phyloP scores from a whole-genome alignment of 1,284 basidiomycete species.

The Trichosporon sp. region DNA sequence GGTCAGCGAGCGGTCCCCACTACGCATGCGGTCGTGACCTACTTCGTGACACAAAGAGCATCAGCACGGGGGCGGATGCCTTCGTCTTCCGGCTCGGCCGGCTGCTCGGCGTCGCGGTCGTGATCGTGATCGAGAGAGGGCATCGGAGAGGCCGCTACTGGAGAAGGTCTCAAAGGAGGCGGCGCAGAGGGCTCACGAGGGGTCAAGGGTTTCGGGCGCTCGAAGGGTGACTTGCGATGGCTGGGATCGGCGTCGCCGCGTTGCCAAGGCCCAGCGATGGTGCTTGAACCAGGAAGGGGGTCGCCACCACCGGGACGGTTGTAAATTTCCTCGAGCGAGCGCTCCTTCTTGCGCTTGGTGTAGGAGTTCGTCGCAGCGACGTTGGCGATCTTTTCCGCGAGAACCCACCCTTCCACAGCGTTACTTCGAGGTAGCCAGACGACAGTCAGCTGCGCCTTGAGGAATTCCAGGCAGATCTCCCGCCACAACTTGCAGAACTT shows the following conservation, averaged over 20 bases:
- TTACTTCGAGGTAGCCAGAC: constrained; percentile 42
- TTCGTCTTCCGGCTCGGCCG: constrained; percentile 15
- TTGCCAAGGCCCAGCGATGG: constrained; percentile 41
- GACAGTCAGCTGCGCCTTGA: constrained; percentile 38
- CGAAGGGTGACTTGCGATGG: constrained; percentile 30
- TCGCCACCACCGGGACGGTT: constrained; percentile 34
- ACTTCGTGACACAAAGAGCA: constrained; percentile 42
- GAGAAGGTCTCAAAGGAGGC: neutral
- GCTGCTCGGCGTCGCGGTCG: neutral
- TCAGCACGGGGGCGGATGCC: constrained; percentile 22
- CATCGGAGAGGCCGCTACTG: neutral
- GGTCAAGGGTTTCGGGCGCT: constrained; percentile 25
- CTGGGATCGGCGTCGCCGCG: constrained; percentile 43
- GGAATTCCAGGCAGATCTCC: constrained; percentile 37
- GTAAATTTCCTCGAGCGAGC: constrained; percentile 31
- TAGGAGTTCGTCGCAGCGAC: constrained; percentile 43
- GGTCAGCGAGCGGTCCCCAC: no score
- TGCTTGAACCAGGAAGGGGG: constrained; percentile 30
- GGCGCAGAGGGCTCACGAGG: neutral
- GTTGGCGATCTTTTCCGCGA: constrained; percentile 45
- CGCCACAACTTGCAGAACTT: constrained; percentile 41
- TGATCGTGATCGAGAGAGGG: neutral
- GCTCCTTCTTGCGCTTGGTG: constrained; percentile 37
- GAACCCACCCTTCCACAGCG: constrained; percentile 38
- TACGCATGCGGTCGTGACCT: constrained; percentile 3